Evolutionary conservation across 352 stramenopile genomes (phyloP).

Genomic region (Blastocystis sp.): DNA sequence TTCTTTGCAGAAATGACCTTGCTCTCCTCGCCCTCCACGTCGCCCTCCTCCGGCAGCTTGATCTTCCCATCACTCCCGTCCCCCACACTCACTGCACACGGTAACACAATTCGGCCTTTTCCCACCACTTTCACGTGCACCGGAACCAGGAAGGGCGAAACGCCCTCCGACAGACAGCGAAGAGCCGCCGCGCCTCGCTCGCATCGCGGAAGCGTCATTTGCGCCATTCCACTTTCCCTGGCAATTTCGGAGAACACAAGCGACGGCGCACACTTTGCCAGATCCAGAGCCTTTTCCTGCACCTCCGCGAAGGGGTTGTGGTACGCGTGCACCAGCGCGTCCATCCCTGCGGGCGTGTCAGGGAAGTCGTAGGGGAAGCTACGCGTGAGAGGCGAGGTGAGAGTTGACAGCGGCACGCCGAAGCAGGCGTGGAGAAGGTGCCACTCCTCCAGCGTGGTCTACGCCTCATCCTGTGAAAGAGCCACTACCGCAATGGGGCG

Average conservation of each 20-base stretch:
- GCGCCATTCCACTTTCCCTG: not conserved
- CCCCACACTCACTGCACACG: conserved; percentile 9
- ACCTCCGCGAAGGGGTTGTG: not conserved
- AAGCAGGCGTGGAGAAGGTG: conserved; percentile 36
- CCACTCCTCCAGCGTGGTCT: conserved; percentile 33
- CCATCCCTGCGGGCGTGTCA: conserved; percentile 42
- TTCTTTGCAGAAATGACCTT: not conserved
- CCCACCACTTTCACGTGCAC: conserved; percentile 27
- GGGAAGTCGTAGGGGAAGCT: conserved; percentile 50
- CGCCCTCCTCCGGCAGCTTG: not conserved
- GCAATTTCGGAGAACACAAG: not conserved
- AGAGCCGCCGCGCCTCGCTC: not conserved
- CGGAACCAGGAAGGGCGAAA: not conserved
- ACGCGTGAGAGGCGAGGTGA: not conserved
- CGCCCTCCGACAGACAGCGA: not conserved
- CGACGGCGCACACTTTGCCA: not conserved
- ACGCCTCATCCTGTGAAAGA: not conserved
- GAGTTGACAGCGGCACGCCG: not conserved
- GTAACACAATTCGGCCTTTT: conserved; percentile 13
- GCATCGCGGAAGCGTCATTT: not conserved
- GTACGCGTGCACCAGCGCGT: not conserved
- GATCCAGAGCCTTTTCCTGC: not conserved
- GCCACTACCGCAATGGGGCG: not conserved
- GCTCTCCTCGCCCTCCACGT: not conserved
- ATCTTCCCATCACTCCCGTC: not conserved